Evolutionary conservation across 2,329 filamentous ascomycete species (phyloP).

Genomic region (Colletotrichum sp.): DNA sequence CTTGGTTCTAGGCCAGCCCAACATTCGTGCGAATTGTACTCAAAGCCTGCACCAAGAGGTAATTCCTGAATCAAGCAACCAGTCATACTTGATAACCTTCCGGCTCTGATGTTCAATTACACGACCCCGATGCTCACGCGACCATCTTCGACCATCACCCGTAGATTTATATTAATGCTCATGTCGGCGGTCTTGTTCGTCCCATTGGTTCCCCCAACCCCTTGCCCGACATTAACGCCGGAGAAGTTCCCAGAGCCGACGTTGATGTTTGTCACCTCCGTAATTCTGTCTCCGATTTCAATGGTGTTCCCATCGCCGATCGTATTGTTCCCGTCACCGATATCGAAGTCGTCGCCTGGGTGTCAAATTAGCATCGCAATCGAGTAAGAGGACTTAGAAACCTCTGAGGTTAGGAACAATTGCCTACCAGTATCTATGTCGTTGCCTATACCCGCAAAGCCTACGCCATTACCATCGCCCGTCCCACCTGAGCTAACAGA

Average conservation of each 20-base stretch:
- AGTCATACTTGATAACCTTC: background rate
- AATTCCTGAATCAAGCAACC: background rate
- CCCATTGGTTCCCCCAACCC: background rate
- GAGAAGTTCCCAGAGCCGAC: background rate
- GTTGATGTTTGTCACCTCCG: background rate
- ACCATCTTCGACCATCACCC: background rate
- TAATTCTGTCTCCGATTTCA: background rate
- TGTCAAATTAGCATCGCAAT: background rate
- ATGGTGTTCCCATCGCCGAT: background rate
- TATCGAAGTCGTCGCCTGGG: background rate
- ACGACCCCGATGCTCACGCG: background rate
- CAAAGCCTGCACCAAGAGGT: fast-evolving
- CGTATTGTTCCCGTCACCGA: background rate
- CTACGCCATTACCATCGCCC: background rate
- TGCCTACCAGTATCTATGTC: background rate
- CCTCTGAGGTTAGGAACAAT: fast-evolving
- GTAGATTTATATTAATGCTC: background rate
- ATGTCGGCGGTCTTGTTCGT: background rate
- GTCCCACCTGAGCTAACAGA: background rate
- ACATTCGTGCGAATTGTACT: fast-evolving
- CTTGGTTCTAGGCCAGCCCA: background rate
- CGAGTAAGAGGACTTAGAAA: background rate
- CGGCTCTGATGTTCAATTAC: background rate
- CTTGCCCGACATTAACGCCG: background rate
- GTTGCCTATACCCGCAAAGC: background rate